A percentile compares a stretch with the other conserved stretches of the same genome.
Conservation (phyloP, 2,329 filamentous ascomycete genomes). For the Pyrenochaeta sp. region DNA sequence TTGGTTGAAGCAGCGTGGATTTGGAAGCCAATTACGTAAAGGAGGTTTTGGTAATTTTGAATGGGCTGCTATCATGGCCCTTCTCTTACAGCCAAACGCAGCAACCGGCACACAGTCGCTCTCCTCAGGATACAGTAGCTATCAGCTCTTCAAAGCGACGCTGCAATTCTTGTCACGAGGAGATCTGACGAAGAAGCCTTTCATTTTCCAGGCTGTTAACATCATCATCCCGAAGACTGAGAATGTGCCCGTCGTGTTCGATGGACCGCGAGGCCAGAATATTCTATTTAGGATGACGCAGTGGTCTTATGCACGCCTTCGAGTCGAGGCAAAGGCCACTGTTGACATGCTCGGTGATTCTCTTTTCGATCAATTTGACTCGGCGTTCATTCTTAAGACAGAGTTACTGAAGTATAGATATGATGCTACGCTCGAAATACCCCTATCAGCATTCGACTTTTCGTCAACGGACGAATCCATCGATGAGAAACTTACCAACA, state of each 20-base stretch:
- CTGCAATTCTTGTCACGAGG: conserved; percentile 84
- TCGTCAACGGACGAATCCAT: conserved; percentile 32
- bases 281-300: conserved; percentile 88
- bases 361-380: conserved; percentile 80
- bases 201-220: conserved; percentile 57
- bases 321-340: conserved; percentile 77
- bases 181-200: conserved; percentile 74
- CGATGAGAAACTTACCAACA: conserved; percentile 41
- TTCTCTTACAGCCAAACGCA: conserved; percentile 81
- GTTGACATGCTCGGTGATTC: conserved; percentile 78
- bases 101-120: conserved; percentile 75
- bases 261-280: conserved; percentile 78
- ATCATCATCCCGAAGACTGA: conserved; percentile 51
- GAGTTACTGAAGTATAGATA: conserved; percentile 62
- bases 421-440: conserved; percentile 61
- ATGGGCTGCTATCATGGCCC: conserved; percentile 81
- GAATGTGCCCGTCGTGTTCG: conserved; percentile 76
- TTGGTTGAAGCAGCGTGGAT: conserved; percentile 90
- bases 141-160: conserved; percentile 92
- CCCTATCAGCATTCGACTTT: conserved; percentile 41
- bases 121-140: conserved; percentile 83
- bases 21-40: conserved; percentile 71
- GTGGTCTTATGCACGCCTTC: conserved; percentile 81
- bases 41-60: conserved; percentile 96
- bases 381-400: conserved; percentile 76